phyloP scores from a whole-genome alignment of 2,329 filamentous ascomycete genomes.

The Apiospora hydei region DNA sequence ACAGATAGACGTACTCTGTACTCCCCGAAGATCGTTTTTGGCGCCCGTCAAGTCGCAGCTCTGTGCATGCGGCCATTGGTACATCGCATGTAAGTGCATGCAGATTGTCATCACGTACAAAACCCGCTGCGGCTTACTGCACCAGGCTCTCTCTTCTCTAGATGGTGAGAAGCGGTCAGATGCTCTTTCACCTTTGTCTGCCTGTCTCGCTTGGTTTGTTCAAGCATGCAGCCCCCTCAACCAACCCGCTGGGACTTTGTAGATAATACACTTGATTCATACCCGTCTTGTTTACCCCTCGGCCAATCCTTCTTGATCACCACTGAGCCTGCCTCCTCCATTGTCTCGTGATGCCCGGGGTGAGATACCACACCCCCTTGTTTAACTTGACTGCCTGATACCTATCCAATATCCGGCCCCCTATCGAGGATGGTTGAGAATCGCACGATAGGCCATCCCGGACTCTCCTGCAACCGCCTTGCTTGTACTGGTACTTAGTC shows the following conservation, averaged over 20 bases:
- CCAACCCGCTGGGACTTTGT: background rate
- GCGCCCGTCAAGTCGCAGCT: conserved; percentile 14
- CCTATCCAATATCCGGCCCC: background rate
- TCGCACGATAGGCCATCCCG: background rate
- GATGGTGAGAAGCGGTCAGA: background rate
- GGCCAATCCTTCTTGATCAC: background rate
- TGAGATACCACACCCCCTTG: background rate
- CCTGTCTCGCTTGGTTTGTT: background rate
- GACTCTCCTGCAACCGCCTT: background rate
- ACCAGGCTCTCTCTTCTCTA: background rate
- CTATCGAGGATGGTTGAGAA: conserved; percentile 2
- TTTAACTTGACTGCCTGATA: background rate
- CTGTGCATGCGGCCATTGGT: background rate
- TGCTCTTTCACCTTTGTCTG: conserved; percentile 12
- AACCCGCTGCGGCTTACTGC: conserved; percentile 3
- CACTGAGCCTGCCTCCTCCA: background rate
- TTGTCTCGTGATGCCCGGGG: background rate
- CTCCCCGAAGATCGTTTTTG: conserved; percentile 1
- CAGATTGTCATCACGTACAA: conserved; percentile 10
- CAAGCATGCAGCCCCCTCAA: background rate
- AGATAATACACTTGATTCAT: background rate
- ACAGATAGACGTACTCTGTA: background rate
- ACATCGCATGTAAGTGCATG: background rate
- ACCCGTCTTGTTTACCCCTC: background rate
- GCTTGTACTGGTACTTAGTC: conserved; percentile 3